Evolutionary conservation across 2,329 filamentous ascomycete genomes (phyloP).

Genomic region (Alternaria viburni): DNA sequence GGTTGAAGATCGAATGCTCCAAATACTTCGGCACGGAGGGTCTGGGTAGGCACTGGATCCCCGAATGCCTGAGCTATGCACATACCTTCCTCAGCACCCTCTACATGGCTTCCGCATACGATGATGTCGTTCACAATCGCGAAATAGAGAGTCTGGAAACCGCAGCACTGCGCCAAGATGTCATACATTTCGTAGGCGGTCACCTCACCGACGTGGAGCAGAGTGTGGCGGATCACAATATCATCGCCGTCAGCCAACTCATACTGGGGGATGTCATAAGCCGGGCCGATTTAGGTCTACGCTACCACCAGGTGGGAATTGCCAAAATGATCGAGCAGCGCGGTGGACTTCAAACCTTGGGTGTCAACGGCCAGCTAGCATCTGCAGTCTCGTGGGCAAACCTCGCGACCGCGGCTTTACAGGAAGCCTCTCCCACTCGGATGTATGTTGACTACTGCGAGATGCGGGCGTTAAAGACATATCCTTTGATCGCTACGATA

Average conservation of each 20-base stretch:
- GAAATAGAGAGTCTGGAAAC: conserved; percentile 39
- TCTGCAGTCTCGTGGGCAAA: conserved; percentile 41
- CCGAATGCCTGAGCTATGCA: conserved; percentile 38
- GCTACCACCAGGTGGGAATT: conserved; percentile 39
- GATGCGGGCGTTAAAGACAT: conserved; percentile 15
- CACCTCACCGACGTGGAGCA: conserved; percentile 31
- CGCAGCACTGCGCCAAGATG: conserved; percentile 39
- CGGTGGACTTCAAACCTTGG: conserved; percentile 42
- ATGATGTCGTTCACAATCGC: conserved; percentile 36
- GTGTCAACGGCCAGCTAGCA: conserved; percentile 40
- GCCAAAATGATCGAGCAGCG: conserved; percentile 41
- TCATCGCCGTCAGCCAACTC: conserved; percentile 46
- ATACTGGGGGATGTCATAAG: conserved; percentile 44
- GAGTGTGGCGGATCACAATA: conserved; percentile 40
- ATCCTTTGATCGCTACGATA: conserved; percentile 27
- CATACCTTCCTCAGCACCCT: conserved; percentile 49
- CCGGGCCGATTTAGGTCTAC: conserved; percentile 25
- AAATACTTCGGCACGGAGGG: conserved; percentile 41
- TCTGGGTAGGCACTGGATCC: conserved; percentile 45
- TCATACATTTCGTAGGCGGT: conserved; percentile 40
- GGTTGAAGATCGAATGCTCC: conserved; percentile 45
- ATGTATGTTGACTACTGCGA: conserved; percentile 40
- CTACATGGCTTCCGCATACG: conserved; percentile 42
- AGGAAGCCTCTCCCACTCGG: conserved; percentile 30
- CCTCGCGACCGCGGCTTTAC: conserved; percentile 41